phyloP scores from a whole-genome alignment of 768 basidiomycete species.

The Amanita fuliginea region DNA sequence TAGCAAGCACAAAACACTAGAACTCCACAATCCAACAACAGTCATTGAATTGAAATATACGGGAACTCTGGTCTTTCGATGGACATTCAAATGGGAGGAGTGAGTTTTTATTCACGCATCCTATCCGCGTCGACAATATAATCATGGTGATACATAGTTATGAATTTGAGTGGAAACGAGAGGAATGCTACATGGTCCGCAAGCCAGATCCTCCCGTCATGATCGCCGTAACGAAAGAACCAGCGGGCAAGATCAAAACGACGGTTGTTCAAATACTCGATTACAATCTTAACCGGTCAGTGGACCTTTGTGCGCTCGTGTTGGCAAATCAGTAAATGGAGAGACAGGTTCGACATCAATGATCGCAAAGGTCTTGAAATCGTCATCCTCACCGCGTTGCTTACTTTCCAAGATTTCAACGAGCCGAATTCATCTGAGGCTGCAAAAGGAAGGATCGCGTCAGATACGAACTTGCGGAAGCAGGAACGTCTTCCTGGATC shows the following conservation, averaged over 20 bases:
- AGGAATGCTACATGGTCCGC: conserved; percentile 72
- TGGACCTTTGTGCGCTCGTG: neutral
- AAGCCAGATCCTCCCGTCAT: conserved; percentile 85
- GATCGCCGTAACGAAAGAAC: conserved; percentile 73
- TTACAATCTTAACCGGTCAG: conserved; percentile 72
- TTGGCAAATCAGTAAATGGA: neutral
- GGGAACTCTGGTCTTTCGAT: conserved; percentile 63
- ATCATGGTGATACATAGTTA: conserved; percentile 39
- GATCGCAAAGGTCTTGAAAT: conserved; percentile 84
- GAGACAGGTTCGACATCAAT: conserved; percentile 63
- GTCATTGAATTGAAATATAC: conserved; percentile 64
- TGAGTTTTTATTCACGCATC: conserved; percentile 25
- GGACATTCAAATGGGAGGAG: conserved; percentile 80
- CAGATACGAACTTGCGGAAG: neutral
- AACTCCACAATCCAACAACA: conserved; percentile 64
- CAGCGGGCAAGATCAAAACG: conserved; percentile 53
- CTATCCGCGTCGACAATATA: neutral
- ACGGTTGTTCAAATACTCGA: conserved; percentile 67
- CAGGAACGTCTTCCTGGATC: neutral
- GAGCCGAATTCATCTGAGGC: conserved; percentile 14
- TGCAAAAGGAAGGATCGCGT: neutral
- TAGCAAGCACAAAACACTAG: conserved; percentile 64
- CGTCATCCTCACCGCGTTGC: conserved; percentile 60
- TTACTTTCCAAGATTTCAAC: conserved; percentile 69
- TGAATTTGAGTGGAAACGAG: conserved; percentile 78